Base-by-base conservation (phyloP, 2,329 filamentous ascomycete species). In the Triangularia verruculosa region DNA sequence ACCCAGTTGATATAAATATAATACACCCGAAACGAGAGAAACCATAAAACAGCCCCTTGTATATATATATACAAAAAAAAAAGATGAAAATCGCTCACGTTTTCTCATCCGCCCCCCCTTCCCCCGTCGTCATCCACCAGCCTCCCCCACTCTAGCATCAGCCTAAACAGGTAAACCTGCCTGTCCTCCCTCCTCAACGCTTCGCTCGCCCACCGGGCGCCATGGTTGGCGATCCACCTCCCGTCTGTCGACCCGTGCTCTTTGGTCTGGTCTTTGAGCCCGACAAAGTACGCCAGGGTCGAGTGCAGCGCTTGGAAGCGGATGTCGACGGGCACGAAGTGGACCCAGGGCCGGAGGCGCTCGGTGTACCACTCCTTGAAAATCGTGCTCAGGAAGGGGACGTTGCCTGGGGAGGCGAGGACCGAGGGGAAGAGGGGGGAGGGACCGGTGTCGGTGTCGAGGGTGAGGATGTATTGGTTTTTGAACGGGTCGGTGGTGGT, bases 331-430 rank as follows among this genome's bases (percentile, higher is more conserved):
- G 92, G 92, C 1, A 94, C 88, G 70, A 92, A 95, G 73, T 96
- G 91, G 53, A 88, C 78, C 91, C 91, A 96, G 0, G 91, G 85
- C 63, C 82, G 83, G 15, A 95, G 76, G 5, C 92, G 85, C 57
- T 88, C 86, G 64, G 91, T 89, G 75, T 89, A 91, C 92, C 92
- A 96, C 72, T 92, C 87, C 24, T 86, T 83, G 75, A 93, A 94
- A 6, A 94, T 79, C 0, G 87, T 87, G 1, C 86, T 85, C 67
- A 92, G 82, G 72, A 95, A 86, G 0, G 90, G 90, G 4, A 93
- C 80, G 56, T 83, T 88, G 66, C 79, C 79, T 9, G 39, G n/a
- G 15, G 89, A 91, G 55, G 84, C 83, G 4, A 95, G 74, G 63
- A 89, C 87, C 0, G 84, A 82, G 9, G 91, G 75, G 68, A 92